These are phyloP conservation scores for Paradendryphiella salina DNA, from an alignment of 2,329 filamentous ascomycete species.

Conservation along the genomic window DNA sequence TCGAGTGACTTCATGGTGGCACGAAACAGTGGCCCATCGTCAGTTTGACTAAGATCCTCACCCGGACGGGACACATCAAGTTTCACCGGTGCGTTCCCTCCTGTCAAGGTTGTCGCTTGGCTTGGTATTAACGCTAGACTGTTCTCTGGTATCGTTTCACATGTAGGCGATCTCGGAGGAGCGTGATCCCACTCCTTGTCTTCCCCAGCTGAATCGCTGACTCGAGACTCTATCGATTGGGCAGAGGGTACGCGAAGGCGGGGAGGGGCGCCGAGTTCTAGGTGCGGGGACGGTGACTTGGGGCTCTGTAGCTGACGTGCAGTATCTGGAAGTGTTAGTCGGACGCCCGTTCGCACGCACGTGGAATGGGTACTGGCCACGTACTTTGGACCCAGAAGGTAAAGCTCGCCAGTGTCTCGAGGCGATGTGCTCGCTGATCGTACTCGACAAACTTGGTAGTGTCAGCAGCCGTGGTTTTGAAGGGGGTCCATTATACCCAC, in stretches of 20 bases:
- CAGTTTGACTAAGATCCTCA: conserved; percentile 77
- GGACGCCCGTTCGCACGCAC: neutral
- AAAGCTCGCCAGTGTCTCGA: conserved; percentile 88
- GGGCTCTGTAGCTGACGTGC: conserved; percentile 46
- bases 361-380: conserved; percentile 34
- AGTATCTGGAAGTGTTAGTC: conserved; percentile 41
- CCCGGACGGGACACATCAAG: conserved; percentile 87
- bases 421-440: conserved; percentile 84
- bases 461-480: conserved; percentile 21
- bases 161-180: conserved; percentile 53
- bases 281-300: conserved; percentile 64
- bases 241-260: conserved; percentile 82
- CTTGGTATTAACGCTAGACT: conserved; percentile 49
- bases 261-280: conserved; percentile 72
- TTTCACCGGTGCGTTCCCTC: conserved; percentile 59
- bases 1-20: conserved; percentile 96
- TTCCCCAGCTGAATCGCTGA: conserved; percentile 69
- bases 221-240: conserved; percentile 81
- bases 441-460: conserved; percentile 86
- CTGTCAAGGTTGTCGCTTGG: conserved; percentile 46
- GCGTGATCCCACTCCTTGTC: conserved; percentile 47
- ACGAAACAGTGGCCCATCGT: conserved; percentile 93
- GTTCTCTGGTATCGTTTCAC: conserved; percentile 55
- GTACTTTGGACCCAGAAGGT: conserved; percentile 91
- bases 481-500: conserved; percentile 52